phyloP scores from a whole-genome alignment of 495 filamentous ascomycete genomes.

The Aspergillus incahuasiensis region DNA sequence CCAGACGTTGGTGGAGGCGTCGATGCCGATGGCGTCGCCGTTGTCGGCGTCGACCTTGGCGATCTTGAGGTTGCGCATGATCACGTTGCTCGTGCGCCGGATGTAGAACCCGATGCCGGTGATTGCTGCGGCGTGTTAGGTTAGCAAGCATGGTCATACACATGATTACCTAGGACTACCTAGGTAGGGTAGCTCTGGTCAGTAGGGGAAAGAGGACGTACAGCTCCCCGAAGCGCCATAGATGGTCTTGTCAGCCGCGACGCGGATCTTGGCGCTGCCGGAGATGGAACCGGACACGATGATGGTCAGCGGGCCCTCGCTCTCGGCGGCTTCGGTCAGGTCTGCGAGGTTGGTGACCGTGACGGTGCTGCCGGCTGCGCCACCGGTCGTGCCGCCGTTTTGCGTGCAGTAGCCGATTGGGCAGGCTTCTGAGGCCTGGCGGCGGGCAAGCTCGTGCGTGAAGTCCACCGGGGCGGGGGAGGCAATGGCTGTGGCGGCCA shows the following conservation, averaged over 20 bases:
- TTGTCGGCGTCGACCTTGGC: constrained; percentile 8
- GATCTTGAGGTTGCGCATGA: constrained; percentile 14
- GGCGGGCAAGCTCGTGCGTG: not conserved
- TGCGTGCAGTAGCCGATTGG: constrained; percentile 10
- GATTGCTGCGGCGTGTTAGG: too few relatives aligned
- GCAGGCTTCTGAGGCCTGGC: constrained; percentile 7
- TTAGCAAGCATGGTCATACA: too few relatives aligned
- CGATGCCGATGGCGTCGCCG: constrained; percentile 9
- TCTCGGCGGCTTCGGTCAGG: constrained; percentile 8
- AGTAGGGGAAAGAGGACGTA: not conserved
- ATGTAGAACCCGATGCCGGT: constrained; percentile 12
- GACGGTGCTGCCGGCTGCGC: constrained; percentile 5
- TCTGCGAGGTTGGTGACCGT: not conserved
- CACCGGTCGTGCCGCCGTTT: constrained; percentile 10
- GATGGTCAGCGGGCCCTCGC: constrained; percentile 3
- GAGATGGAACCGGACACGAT: constrained; percentile 8
- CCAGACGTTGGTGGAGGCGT: constrained; percentile 9
- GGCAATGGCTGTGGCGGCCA: constrained; percentile 7
- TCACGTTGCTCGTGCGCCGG: constrained; percentile 4
- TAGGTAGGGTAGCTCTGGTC: too few relatives aligned
- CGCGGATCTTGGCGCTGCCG: constrained; percentile 6
- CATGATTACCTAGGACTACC: too few relatives aligned
- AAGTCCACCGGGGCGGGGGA: not conserved
- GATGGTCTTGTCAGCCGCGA: constrained; percentile 6
- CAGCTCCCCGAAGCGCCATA: constrained; percentile 7